phyloP scores from a whole-genome alignment of 306 rosid genomes.

The Cicer chorassanicum region DNA sequence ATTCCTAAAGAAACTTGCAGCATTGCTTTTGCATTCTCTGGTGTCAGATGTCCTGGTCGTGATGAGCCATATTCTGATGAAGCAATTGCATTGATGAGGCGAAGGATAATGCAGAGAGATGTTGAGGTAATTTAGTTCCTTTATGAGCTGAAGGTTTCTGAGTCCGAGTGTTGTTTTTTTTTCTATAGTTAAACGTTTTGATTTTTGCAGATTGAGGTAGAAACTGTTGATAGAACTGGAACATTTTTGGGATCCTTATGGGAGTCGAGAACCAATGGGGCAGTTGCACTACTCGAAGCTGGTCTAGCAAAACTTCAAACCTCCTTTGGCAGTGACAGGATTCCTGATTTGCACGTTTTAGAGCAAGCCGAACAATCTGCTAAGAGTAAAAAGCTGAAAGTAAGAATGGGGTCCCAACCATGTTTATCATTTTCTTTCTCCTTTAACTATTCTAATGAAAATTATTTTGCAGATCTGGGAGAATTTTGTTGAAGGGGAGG shows the following conservation, averaged over 20 bases:
- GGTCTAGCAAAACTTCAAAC: constrained; percentile 90
- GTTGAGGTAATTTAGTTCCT: constrained; percentile 71
- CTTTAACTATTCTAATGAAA: constrained; percentile 44
- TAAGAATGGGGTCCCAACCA: constrained; percentile 49
- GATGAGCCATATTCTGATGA: constrained; percentile 90
- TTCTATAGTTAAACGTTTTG: constrained; percentile 22
- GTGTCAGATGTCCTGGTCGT: constrained; percentile 98
- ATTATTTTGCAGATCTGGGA: constrained; percentile 86
- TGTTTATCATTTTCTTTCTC: constrained; percentile 26
- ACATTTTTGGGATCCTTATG: constrained; percentile 96
- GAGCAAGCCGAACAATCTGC: constrained; percentile 93
- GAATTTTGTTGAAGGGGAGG: constrained; percentile 94
- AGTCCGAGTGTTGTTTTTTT: constrained; percentile 32
- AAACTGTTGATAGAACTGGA: constrained; percentile 93
- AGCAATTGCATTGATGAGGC: constrained; percentile 94
- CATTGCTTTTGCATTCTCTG: constrained; percentile 91
- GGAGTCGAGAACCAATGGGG: constrained; percentile 83
- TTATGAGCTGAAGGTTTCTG: constrained; percentile 30
- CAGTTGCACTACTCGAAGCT: constrained; percentile 80
- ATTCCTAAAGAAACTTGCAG: constrained; percentile 99
- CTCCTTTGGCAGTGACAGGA: constrained; percentile 87
- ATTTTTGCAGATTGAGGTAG: constrained; percentile 80
- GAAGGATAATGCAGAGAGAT: constrained; percentile 98
- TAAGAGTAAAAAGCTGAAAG: constrained; percentile 78
- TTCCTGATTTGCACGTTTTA: constrained; percentile 82